Conservation (phyloP, 495 filamentous ascomycete species). For the Hypoxylon subgilvum region DNA sequence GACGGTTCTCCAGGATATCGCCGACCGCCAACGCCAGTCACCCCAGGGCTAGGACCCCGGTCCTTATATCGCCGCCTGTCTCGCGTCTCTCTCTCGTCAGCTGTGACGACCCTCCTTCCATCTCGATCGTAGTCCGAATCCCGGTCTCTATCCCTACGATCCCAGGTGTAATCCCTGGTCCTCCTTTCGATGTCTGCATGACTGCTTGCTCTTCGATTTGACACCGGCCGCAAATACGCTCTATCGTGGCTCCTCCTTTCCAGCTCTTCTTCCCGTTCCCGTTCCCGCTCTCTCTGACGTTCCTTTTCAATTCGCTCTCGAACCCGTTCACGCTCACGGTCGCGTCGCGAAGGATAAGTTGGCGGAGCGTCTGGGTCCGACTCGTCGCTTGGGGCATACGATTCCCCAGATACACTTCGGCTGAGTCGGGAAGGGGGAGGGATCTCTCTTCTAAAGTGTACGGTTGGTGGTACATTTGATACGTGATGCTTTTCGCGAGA, state of each 20-base stretch:
- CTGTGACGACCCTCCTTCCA: slow-evolving; percentile 34
- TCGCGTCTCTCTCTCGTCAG: slow-evolving; percentile 36
- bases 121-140: slow-evolving; percentile 44
- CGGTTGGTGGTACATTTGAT: slow-evolving; percentile 6
- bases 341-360: slow-evolving; percentile 29
- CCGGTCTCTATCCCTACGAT: slow-evolving; percentile 36
- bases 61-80: slow-evolving; percentile 38
- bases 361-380: slow-evolving; percentile 28
- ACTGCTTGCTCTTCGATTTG: slow-evolving; percentile 51
- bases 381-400: slow-evolving; percentile 37
- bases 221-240: slow-evolving; percentile 39
- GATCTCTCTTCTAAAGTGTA: slow-evolving; percentile 31
- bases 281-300: slow-evolving; percentile 38
- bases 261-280: slow-evolving; percentile 36
- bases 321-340: slow-evolving; percentile 34
- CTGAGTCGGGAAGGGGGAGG: slow-evolving; percentile 31
- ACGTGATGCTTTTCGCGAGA: slow-evolving; percentile 34
- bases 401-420: slow-evolving; percentile 39
- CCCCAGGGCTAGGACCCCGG: slow-evolving; percentile 39
- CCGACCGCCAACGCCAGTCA: slow-evolving; percentile 47
- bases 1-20: slow-evolving; percentile 40
- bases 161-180: slow-evolving; percentile 39
- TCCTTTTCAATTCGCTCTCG: slow-evolving; percentile 41
- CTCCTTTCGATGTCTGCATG: slow-evolving; percentile 50
- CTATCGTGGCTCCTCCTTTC: slow-evolving; percentile 38